phyloP scores from a whole-genome alignment of 495 filamentous ascomycete species.

The Xylaria venustula region DNA sequence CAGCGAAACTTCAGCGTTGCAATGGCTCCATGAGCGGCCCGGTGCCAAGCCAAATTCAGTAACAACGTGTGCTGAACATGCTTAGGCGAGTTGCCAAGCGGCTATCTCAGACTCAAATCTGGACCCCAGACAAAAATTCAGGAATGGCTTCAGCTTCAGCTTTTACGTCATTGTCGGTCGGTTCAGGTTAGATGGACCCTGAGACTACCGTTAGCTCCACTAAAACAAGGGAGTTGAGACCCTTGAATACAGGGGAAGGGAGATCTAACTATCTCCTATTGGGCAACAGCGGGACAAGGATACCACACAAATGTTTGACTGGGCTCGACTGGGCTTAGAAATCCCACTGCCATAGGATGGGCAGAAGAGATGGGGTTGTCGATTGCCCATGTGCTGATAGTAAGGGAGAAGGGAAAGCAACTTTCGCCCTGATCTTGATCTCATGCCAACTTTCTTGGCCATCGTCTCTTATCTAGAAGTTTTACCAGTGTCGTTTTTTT shows the following conservation, averaged over 20 bases:
- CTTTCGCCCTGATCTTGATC: too few relatives aligned
- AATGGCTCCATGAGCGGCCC: not conserved
- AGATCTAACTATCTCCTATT: not conserved
- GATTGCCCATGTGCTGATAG: not conserved
- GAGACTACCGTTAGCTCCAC: not conserved
- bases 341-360: not conserved
- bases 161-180: slow-evolving; percentile 2
- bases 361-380: not conserved
- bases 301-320: not conserved
- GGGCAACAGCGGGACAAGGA: too few relatives aligned
- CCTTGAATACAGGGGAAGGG: not conserved
- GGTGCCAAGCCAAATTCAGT: not conserved
- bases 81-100: not conserved
- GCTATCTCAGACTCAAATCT: not conserved
- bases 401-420: not conserved
- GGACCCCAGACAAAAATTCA: not conserved
- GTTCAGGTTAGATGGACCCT: slow-evolving; percentile 9
- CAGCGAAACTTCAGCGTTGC: not conserved
- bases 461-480: too few relatives aligned
- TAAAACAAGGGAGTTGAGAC: slow-evolving; percentile 4
- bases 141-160: not conserved
- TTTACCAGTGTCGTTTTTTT: too few relatives aligned
- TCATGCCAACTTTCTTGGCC: too few relatives aligned
- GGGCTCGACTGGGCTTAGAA: not conserved
- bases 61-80: not conserved